A percentile compares a stretch with the other conserved stretches of the same genome.
Conservation (phyloP, 352 stramenopile genomes). For the Pythium brachiatum region DNA sequence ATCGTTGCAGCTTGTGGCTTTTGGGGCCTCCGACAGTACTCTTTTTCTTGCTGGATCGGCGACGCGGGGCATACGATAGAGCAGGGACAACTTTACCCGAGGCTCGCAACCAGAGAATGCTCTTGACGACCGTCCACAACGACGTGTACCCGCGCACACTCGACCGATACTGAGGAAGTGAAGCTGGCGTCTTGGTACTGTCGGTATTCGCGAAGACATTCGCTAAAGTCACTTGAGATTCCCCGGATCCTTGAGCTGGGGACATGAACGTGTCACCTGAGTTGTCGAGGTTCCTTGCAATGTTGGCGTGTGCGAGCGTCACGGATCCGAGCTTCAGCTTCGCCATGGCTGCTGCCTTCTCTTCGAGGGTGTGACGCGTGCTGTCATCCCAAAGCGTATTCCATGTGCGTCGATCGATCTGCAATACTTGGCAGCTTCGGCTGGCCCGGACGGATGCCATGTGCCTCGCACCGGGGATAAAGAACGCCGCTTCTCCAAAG, state of each 20-base stretch:
- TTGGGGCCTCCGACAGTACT: neutral
- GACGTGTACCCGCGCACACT: constrained; percentile 9
- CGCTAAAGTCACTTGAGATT: neutral
- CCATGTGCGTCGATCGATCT: constrained; percentile 47
- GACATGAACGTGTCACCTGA: neutral
- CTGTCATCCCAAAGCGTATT: constrained; percentile 42
- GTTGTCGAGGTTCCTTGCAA: constrained; percentile 11
- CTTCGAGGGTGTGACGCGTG: constrained; percentile 38
- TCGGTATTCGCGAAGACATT: neutral
- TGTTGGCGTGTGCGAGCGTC: constrained; percentile 1
- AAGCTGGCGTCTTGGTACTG: neutral
- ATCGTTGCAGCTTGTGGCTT: constrained; percentile 13
- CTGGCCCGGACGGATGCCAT: constrained; percentile 43
- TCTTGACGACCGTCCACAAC: neutral
- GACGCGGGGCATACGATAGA: neutral
- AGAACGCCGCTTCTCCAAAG: constrained; percentile 68
- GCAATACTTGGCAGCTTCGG: constrained; percentile 55
- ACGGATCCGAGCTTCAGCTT: neutral
- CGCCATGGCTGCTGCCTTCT: constrained; percentile 23
- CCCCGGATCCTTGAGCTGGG: neutral
- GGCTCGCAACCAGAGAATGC: neutral
- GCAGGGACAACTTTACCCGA: constrained; percentile 11
- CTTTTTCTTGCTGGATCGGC: neutral
- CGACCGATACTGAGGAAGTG: neutral
- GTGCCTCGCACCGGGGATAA: constrained; percentile 34